Conservation (phyloP, 371 early-diverging fungal species). For the Apophysomyces trapeziformis region DNA sequence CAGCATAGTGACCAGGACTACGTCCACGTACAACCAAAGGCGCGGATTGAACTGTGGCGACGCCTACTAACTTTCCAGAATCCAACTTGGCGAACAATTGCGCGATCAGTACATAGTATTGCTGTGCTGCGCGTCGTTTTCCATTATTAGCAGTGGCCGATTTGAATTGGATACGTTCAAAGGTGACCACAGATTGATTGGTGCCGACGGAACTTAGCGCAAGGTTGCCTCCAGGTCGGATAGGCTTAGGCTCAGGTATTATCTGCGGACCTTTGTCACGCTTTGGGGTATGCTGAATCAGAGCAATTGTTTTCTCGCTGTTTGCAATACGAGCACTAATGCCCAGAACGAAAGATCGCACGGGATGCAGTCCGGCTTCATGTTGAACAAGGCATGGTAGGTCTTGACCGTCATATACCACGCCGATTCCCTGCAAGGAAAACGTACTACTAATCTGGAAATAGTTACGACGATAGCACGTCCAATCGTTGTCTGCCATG, state of each 20-base stretch:
- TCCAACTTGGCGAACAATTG: slow-evolving; percentile 73
- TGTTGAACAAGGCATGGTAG: slow-evolving; percentile 65
- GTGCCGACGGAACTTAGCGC: slow-evolving; percentile 56
- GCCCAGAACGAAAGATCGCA: slow-evolving; percentile 70
- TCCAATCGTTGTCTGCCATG: slow-evolving; percentile 84
- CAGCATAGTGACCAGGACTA: slow-evolving; percentile 91
- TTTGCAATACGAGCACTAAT: slow-evolving; percentile 78
- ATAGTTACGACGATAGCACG: slow-evolving; percentile 95
- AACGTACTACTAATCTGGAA: slow-evolving; percentile 88
- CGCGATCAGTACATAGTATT: slow-evolving; percentile 81
- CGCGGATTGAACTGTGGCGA: slow-evolving; percentile 78
- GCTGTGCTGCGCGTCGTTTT: slow-evolving; percentile 88
- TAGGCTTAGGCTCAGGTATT: slow-evolving; percentile 65
- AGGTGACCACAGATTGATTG: slow-evolving; percentile 70
- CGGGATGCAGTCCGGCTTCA: slow-evolving; percentile 51
- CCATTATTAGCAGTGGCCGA: slow-evolving; percentile 94
- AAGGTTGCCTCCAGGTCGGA: slow-evolving; percentile 66
- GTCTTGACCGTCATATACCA: slow-evolving; percentile 48
- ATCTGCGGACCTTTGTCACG: slow-evolving; percentile 93
- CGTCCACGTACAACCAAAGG: slow-evolving; percentile 93
- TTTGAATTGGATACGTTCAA: slow-evolving; percentile 96
- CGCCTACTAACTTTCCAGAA: slow-evolving; percentile 47
- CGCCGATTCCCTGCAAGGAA: slow-evolving; percentile 53
- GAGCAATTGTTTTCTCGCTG: slow-evolving; percentile 75
- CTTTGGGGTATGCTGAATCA: slow-evolving; percentile 94